Percentiles rank a stretch among this genome's conserved stretches.
phyloP scores from a whole-genome alignment of 768 basidiomycete genomes.

The Chalciporus chontae region DNA sequence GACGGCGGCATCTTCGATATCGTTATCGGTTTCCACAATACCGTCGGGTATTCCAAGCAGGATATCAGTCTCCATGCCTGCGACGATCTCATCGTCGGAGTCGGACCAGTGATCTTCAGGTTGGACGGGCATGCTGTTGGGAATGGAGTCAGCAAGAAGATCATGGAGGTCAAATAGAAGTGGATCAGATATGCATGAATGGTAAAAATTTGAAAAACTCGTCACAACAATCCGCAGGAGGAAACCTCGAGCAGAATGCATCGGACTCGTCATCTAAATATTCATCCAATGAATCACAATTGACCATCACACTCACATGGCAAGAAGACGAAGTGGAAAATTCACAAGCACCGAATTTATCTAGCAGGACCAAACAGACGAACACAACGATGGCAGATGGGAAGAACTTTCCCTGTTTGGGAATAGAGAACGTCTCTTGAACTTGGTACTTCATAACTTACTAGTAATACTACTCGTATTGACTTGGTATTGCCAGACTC shows the following conservation, averaged over 20 bases:
- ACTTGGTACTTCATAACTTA: no score
- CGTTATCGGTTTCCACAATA: constrained; percentile 48
- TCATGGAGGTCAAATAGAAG: neutral
- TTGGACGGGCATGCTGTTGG: constrained; percentile 37
- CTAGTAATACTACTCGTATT: no score
- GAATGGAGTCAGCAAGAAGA: constrained; percentile 7
- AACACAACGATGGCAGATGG: constrained; percentile 5
- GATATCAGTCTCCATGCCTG: constrained; percentile 67
- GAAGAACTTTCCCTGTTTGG: constrained; percentile 21
- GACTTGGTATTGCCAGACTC: neutral
- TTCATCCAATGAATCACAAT: constrained; percentile 39
- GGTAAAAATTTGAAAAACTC: constrained; percentile 64
- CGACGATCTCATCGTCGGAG: constrained; percentile 61
- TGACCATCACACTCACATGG: constrained; percentile 18
- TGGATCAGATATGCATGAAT: constrained; percentile 91
- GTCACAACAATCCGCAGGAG: constrained; percentile 54
- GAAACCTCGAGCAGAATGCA: constrained; percentile 53
- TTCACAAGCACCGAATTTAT: constrained; percentile 18
- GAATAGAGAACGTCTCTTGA: neutral
- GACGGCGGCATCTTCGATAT: constrained; percentile 73
- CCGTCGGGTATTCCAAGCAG: constrained; percentile 83
- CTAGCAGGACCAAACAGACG: constrained; percentile 1
- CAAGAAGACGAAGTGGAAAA: constrained; percentile 5
- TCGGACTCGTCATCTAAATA: constrained; percentile 83
- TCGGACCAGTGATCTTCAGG: constrained; percentile 73